Percentiles rank a stretch among this genome's conserved stretches.
Conservation (phyloP, 2,329 filamentous ascomycete genomes). For the Zalaria sp. region DNA sequence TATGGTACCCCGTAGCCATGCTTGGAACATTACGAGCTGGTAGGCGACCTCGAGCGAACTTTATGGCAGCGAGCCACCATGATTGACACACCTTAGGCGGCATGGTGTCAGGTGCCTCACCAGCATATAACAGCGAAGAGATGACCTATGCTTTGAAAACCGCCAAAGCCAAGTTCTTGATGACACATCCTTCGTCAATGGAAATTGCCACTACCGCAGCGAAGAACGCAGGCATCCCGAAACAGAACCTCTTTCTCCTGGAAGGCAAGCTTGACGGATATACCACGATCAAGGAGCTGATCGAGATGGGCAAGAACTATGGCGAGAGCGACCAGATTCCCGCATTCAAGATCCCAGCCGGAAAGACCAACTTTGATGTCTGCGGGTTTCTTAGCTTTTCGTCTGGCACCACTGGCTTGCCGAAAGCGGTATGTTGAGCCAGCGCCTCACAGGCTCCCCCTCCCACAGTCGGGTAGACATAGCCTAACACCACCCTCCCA, state of each 20-base stretch:
- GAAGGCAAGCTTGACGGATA: conserved; percentile 39
- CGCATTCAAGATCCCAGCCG: conserved; percentile 34
- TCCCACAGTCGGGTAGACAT: too few species aligned
- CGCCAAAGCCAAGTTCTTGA: conserved; percentile 41
- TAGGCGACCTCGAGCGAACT: neutral
- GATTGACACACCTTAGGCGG: conserved; percentile 23
- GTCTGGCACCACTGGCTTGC: conserved; percentile 35
- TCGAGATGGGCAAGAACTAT: conserved; percentile 27
- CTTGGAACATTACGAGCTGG: conserved; percentile 35
- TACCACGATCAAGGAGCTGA: conserved; percentile 31
- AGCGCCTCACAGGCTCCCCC: too few species aligned
- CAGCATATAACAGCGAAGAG: conserved; percentile 53
- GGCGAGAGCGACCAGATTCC: conserved; percentile 30
- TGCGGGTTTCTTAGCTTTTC: conserved; percentile 40
- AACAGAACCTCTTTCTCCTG: conserved; percentile 40
- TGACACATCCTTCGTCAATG: conserved; percentile 42
- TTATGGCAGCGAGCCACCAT: too few species aligned
- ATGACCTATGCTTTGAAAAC: conserved; percentile 51
- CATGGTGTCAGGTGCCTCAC: conserved; percentile 47
- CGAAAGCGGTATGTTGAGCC: conserved; percentile 27
- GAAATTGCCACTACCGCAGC: conserved; percentile 41
- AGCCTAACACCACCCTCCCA: conserved; percentile 3
- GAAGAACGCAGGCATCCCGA: conserved; percentile 37
- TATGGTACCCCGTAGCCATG: conserved; percentile 52
- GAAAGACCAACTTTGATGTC: conserved; percentile 42